Conservation (phyloP, 2,329 filamentous ascomycete species). For the Botryotinia narcissicola region DNA sequence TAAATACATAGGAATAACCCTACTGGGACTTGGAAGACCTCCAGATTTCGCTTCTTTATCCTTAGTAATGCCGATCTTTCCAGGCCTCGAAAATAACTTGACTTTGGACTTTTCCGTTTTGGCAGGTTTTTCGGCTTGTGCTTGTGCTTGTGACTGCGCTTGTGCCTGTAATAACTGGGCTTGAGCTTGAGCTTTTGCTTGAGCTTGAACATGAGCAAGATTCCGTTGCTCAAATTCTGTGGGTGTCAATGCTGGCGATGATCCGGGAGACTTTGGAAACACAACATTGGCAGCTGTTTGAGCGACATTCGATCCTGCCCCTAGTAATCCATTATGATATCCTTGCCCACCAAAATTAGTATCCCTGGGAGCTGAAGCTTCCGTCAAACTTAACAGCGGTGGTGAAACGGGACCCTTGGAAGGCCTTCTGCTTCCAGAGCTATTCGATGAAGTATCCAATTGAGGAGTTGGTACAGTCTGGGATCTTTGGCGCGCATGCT, state of each 20-base stretch:
- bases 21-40: slow-evolving; percentile 69
- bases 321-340: slow-evolving; percentile 61
- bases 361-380: slow-evolving; percentile 61
- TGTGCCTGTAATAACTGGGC: slow-evolving; percentile 28
- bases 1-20: slow-evolving; percentile 61
- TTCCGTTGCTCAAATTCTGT: slow-evolving; percentile 39
- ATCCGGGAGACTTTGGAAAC: slow-evolving; percentile 55
- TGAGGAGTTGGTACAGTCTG: slow-evolving; percentile 64
- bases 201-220: background rate
- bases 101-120: slow-evolving; percentile 73
- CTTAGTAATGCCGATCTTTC: slow-evolving; percentile 68
- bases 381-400: slow-evolving; percentile 61
- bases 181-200: slow-evolving; percentile 8
- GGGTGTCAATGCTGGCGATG: slow-evolving; percentile 35
- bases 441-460: slow-evolving; percentile 29
- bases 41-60: slow-evolving; percentile 63
- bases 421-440: slow-evolving; percentile 30
- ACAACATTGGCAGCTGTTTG: slow-evolving; percentile 71
- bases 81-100: slow-evolving; percentile 76
- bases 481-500: slow-evolving; percentile 61
- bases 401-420: slow-evolving; percentile 54
- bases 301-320: slow-evolving; percentile 62
- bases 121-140: slow-evolving; percentile 54
- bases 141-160: slow-evolving; percentile 30
- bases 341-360: slow-evolving; percentile 47